Evolutionary conservation across 768 basidiomycete species (phyloP), one percentile per base, ranked within the genome.

Genomic region (Suillus spraguei): DNA sequence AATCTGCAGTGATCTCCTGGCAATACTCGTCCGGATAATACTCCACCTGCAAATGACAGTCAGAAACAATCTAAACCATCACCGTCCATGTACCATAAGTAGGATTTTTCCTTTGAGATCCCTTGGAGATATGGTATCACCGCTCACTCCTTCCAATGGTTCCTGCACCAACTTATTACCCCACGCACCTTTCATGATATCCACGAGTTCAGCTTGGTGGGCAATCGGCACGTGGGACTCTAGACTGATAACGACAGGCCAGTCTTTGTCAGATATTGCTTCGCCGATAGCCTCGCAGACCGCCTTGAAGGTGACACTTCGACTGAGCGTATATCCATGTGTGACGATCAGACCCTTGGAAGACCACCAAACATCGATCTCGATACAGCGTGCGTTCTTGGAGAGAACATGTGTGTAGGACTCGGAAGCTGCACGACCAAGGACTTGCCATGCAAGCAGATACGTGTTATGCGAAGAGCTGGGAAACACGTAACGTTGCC

Each of bases 391-490:
- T 10, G 81, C 83, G 55, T 79, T 76, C 6, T 81, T 79, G 38
- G 73, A 75, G 20, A 88, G 73, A 35, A 88, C 85, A 64, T 85
- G 81, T 3, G 77, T 81, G 67, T 90, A 90, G 0, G 80, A 81
- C 5, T 77, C 78, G 5, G 84, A 79, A 5, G 86, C 86, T 5
- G 85, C 74, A 42, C 77, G 77, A 7, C 87, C 87, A 17, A 85
- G 71, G 32, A 89, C 71, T 67, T 88, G 87, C 47, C 83, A 78
- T 2, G 84, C 79, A 3, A 87, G 74, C 0, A 89, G 80, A 66
- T 89, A 89, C 2, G 88, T 88, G 68, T 89, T 89, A 66, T 89
- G 87, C 0, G 86, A 87, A 1, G 87, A 85, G 5, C 86, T 86
- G 70, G 17, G 46, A 10, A 53, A 36, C 60, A 14, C 16, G 33